Evolutionary conservation across 139 green algal species (phyloP).

Genomic region (Volvox africanus): DNA sequence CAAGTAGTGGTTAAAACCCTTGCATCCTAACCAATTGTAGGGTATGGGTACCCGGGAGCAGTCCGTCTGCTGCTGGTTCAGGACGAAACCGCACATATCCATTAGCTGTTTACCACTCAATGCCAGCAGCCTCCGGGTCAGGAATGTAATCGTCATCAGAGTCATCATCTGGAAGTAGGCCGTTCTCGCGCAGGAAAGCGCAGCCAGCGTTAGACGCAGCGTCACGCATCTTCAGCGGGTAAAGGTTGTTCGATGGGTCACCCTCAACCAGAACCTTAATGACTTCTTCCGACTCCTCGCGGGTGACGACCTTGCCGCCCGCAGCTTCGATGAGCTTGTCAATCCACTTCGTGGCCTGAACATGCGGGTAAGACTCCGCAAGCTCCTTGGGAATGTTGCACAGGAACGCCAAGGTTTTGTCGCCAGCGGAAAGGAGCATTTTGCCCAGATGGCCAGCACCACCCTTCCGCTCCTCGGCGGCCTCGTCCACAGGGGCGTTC

Average conservation of each 20-base stretch:
- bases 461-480: slow-evolving; percentile 87
- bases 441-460: slow-evolving; percentile 76
- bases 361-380: slow-evolving; percentile 58
- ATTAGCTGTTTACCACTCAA: slow-evolving; percentile 68
- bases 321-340: slow-evolving; percentile 52
- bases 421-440: slow-evolving; percentile 79
- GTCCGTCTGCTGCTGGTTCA: too few species aligned
- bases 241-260: slow-evolving; percentile 66
- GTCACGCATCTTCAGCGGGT: slow-evolving; percentile 85
- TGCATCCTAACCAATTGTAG: too few species aligned
- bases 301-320: slow-evolving; percentile 41
- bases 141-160: slow-evolving; percentile 75
- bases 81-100: too few species aligned
- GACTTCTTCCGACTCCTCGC: slow-evolving; percentile 68
- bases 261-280: slow-evolving; percentile 62
- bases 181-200: slow-evolving; percentile 77
- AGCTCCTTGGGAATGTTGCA: slow-evolving; percentile 83
- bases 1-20: too few species aligned
- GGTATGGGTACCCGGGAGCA: too few species aligned
- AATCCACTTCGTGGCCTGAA: slow-evolving; percentile 69
- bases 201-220: slow-evolving; percentile 72
- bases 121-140: slow-evolving; percentile 69
- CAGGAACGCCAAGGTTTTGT: slow-evolving; percentile 75
- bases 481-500: slow-evolving; percentile 82
- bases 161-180: slow-evolving; percentile 75